Evolutionary conservation across 805 yeast species (phyloP), one percentile per base, ranked within the genome.

Genomic region (Torulaspora delbrueckii): DNA sequence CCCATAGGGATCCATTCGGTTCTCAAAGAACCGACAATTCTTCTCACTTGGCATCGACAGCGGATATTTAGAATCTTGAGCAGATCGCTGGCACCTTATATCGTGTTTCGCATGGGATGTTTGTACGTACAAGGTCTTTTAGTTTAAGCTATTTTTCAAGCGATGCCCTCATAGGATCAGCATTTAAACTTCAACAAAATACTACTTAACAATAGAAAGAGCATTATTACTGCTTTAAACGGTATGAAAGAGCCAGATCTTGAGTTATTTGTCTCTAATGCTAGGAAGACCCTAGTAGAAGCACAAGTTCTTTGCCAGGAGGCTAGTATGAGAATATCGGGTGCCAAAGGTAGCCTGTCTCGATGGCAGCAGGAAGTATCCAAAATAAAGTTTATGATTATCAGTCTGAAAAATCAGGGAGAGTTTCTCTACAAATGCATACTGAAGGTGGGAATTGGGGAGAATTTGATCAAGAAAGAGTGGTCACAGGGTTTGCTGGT

Each of bases 251-350:
- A 48, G 30, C 41, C 43, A 25, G 55, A 50, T 14, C 40, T 50
- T 14, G 50, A 55, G 24, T 51, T 50, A 18, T 74, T 78, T 76
- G 63, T 69, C 6, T 51, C 56, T 10, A 78, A 74, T 55, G 80
- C 85, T 0, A 71, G 74, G 37, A 63, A 59, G 45, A 72, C 75
- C 18, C 67, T 80, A 28, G 60, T 70, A 1, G 67, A 69, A 10
- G 84, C 82, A 0, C 79, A 75, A 44, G 65, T 68, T 7, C 56
- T 76, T 3, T 79, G 86, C 42, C 69, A 70, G n/a, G 70, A 69
- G 27, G 81, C 84, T 14, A 75, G 74, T 54, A 52, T 55, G 16
- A 57, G 63, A 18, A 66, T 78, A 7, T 60, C 65, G 1, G 60
- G 62, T 8, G 67, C 74, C 1, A 53, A 48, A 41, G 58, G 56